Evolutionary conservation across 768 basidiomycete species (phyloP).

Genomic region (Tricholoma terreum): DNA sequence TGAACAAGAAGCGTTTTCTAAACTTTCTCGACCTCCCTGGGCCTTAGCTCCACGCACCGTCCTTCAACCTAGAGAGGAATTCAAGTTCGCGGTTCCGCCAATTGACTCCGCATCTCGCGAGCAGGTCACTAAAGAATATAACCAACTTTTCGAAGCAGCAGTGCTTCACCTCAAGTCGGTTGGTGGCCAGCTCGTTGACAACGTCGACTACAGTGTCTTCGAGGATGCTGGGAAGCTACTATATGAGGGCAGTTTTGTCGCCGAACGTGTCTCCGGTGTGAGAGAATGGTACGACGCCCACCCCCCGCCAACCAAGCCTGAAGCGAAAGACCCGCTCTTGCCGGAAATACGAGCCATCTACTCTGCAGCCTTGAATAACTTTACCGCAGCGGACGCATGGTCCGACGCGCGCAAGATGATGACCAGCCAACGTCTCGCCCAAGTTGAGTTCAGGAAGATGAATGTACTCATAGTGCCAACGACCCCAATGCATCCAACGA

Average conservation of each 20-base stretch:
- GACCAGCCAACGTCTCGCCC: slow-evolving; percentile 1
- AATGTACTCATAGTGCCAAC: slow-evolving; percentile 1
- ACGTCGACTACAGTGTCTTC: not conserved
- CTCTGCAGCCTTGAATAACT: not conserved
- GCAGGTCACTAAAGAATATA: not conserved
- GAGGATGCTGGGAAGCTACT: not conserved
- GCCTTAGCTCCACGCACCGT: not conserved
- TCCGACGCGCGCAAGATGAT: not conserved
- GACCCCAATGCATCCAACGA: not conserved
- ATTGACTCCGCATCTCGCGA: not conserved
- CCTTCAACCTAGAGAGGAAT: not conserved
- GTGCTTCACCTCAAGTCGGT: not conserved
- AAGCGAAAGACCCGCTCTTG: not conserved
- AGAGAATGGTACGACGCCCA: not conserved
- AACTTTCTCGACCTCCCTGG: not conserved
- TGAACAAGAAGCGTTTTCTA: not conserved
- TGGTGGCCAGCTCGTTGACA: not conserved
- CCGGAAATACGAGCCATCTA: slow-evolving; percentile 1
- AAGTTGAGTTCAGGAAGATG: not conserved
- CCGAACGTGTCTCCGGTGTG: not conserved
- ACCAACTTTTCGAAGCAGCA: not conserved
- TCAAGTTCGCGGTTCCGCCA: not conserved
- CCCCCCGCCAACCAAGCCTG: not conserved
- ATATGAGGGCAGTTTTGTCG: not conserved
- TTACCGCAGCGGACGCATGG: not conserved